phyloP scores from a whole-genome alignment of 2,329 filamentous ascomycete genomes.

The Teratosphaeria epicoccoides region DNA sequence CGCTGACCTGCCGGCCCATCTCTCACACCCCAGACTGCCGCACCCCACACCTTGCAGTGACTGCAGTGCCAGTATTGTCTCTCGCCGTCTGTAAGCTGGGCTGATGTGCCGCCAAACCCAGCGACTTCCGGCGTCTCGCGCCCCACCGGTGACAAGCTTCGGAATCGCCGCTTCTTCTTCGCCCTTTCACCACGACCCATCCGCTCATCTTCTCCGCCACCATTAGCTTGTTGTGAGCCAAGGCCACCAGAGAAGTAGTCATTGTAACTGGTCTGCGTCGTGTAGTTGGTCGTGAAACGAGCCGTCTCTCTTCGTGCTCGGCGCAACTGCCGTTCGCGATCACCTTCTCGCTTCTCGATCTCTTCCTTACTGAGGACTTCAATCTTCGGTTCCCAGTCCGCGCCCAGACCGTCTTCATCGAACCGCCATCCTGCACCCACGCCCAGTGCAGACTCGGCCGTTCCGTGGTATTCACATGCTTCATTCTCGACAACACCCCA shows the following conservation, averaged over 20 bases:
- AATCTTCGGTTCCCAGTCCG: constrained; percentile 43
- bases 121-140: constrained; percentile 69
- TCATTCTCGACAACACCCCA: constrained; percentile 78
- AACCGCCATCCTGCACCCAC: constrained; percentile 93
- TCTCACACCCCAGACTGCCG: constrained; percentile 85
- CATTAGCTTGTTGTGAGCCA: constrained; percentile 30
- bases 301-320: constrained; percentile 83
- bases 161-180: constrained; percentile 90
- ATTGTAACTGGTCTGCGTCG: constrained; percentile 32
- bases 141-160: constrained; percentile 73
- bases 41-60: constrained; percentile 81
- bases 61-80: constrained; percentile 74
- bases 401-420: constrained; percentile 74
- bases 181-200: constrained; percentile 87
- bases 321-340: constrained; percentile 82
- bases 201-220: constrained; percentile 52
- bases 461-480: constrained; percentile 51
- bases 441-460: constrained; percentile 28
- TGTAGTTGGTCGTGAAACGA: constrained; percentile 46
- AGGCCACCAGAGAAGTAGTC: constrained; percentile 48
- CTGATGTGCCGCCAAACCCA: constrained; percentile 54
- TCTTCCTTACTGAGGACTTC: constrained; percentile 75
- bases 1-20: constrained; percentile 78
- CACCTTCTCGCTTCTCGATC: constrained; percentile 92
- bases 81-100: constrained; percentile 61